Conservation (phyloP, 805 yeast genomes). For the Scheffersomyces ergatensis region DNA sequence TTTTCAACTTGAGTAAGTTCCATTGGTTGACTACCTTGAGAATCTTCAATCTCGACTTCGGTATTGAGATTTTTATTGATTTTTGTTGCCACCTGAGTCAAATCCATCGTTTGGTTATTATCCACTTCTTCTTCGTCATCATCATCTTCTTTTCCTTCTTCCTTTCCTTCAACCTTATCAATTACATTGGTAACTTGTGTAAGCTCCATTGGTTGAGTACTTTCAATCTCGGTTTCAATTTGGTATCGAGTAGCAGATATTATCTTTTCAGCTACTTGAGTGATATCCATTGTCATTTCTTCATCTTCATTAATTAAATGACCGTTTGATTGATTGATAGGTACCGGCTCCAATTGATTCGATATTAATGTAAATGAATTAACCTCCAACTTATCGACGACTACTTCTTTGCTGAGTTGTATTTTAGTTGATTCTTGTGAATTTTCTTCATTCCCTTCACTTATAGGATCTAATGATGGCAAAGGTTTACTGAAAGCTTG, state of each 20-base stretch:
- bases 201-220: constrained; percentile 11
- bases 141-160: neutral
- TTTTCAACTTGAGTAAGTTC: constrained; percentile 15
- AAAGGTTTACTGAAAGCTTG: neutral
- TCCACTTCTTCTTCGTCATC: constrained; percentile 12
- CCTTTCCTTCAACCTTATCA: neutral
- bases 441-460: constrained; percentile 1
- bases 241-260: neutral
- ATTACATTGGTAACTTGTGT: constrained; percentile 8
- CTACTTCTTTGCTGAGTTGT: no score
- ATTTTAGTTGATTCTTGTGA: neutral
- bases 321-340: no score
- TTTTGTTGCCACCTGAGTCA: constrained; percentile 8
- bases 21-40: constrained; percentile 16
- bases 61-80: no score
- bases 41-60: neutral
- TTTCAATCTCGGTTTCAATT: constrained; percentile 9
- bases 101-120: constrained; percentile 11
- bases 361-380: no score
- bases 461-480: neutral
- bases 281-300: constrained; percentile 17
- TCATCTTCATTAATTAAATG: constrained; percentile 3
- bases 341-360: no score
- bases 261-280: constrained; percentile 4
- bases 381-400: no score